Evolutionary conservation across 768 basidiomycete genomes (phyloP).

Genomic region (Cystobasidium onofrii): DNA sequence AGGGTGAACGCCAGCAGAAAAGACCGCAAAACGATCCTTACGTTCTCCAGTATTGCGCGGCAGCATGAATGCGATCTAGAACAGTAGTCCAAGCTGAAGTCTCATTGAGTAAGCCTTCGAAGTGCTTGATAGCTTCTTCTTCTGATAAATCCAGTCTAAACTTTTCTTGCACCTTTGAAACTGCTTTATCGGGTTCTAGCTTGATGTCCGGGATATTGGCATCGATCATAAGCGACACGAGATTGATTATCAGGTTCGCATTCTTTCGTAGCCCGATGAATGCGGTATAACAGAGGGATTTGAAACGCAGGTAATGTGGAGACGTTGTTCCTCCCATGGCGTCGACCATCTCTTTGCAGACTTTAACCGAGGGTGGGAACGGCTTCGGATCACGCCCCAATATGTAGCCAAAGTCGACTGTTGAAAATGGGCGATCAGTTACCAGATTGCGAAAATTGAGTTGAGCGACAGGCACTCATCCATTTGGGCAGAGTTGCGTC

Average conservation of each 20-base stretch:
- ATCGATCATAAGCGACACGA: slow-evolving; percentile 94
- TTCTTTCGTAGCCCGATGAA: slow-evolving; percentile 93
- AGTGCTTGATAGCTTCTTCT: slow-evolving; percentile 87
- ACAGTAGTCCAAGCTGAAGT: slow-evolving; percentile 89
- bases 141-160: slow-evolving; percentile 89
- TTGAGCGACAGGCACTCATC: no score
- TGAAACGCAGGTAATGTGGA: slow-evolving; percentile 91
- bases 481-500: no score
- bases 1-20: no score
- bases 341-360: slow-evolving; percentile 99
- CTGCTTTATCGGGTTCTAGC: slow-evolving; percentile 52
- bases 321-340: slow-evolving; percentile 97
- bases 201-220: slow-evolving; percentile 97
- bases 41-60: slow-evolving; percentile 35
- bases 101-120: slow-evolving; percentile 85
- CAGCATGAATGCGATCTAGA: slow-evolving; percentile 82
- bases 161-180: slow-evolving; percentile 68
- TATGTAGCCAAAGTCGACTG: slow-evolving; percentile 98
- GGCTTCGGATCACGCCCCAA: slow-evolving; percentile 95
- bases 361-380: slow-evolving; percentile 93
- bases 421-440: background rate
- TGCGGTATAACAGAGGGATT: slow-evolving; percentile 93
- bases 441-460: no score
- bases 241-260: slow-evolving; percentile 90
- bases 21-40: slow-evolving; percentile 5